phyloP scores from a whole-genome alignment of 106 monocot genomes.

The Phalaenopsis aphrodite region DNA sequence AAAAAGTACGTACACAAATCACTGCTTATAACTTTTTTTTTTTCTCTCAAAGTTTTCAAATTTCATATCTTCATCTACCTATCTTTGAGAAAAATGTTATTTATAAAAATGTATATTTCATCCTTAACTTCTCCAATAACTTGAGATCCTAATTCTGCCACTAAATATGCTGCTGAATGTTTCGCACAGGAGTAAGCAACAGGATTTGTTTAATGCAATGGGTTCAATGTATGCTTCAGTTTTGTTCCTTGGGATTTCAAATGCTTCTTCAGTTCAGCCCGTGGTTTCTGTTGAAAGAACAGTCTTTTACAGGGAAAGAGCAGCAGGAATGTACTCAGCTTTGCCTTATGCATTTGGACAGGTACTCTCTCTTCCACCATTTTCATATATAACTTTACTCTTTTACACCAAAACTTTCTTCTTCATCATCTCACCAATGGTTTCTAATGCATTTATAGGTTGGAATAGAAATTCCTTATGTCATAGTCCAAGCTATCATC shows the following conservation, averaged over 20 bases:
- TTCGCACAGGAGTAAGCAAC: conserved; percentile 14
- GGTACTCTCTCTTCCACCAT: conserved; percentile 31
- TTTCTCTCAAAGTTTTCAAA: background rate
- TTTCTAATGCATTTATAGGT: background rate
- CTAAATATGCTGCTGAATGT: conserved; percentile 1
- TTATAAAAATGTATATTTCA: too few species aligned
- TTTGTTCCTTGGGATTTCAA: conserved; percentile 10
- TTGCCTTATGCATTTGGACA: conserved; percentile 27
- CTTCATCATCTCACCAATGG: background rate
- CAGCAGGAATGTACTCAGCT: conserved; percentile 26
- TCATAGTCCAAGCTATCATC: background rate
- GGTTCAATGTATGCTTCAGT: conserved; percentile 17
- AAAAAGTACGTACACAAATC: conserved; percentile 12
- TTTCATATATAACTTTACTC: background rate
- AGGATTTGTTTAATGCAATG: conserved; percentile 17
- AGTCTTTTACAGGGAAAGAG: conserved; percentile 26
- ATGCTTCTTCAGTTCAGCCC: conserved; percentile 4
- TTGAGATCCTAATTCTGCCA: too few species aligned
- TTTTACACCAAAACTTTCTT: background rate
- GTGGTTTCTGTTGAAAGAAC: conserved; percentile 23
- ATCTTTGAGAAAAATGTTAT: background rate
- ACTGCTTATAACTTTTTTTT: background rate
- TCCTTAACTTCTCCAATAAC: too few species aligned
- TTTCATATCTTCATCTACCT: background rate
- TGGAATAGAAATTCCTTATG: background rate